Evolutionary conservation across 2,329 filamentous ascomycete species (phyloP).

Genomic region (Fusarium sp.): DNA sequence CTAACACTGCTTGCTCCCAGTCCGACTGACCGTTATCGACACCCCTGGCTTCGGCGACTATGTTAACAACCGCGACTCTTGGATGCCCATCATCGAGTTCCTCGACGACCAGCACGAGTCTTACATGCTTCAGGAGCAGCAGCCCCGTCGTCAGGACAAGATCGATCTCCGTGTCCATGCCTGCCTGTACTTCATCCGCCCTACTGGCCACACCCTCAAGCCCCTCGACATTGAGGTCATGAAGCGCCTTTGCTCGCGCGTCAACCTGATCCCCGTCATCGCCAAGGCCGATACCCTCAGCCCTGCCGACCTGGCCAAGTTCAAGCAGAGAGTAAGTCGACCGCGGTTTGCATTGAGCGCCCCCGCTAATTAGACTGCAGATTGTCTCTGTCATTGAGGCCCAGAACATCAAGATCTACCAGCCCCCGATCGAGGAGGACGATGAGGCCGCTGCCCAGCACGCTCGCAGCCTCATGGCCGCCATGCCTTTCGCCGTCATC

Average conservation of each 20-base stretch:
- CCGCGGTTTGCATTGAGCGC: not conserved
- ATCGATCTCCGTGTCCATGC: slow-evolving; percentile 99
- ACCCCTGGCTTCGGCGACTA: slow-evolving; percentile 99
- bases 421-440: slow-evolving; percentile 96
- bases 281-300: slow-evolving; percentile 99
- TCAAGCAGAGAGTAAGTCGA: slow-evolving; percentile 87
- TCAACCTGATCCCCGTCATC: slow-evolving; percentile 98
- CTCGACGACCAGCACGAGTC: slow-evolving; percentile 99
- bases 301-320: slow-evolving; percentile 88
- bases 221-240: slow-evolving; percentile 99
- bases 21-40: slow-evolving; percentile 98
- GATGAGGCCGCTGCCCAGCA: slow-evolving; percentile 96
- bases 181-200: slow-evolving; percentile 98
- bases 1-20: slow-evolving; percentile 58
- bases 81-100: slow-evolving; percentile 99
- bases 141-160: slow-evolving; percentile 97
- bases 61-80: slow-evolving; percentile 99
- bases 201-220: slow-evolving; percentile 98
- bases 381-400: slow-evolving; percentile 96
- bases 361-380: slow-evolving; percentile 57
- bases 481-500: slow-evolving; percentile 99
- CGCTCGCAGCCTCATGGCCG: slow-evolving; percentile 91
- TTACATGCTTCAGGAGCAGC: slow-evolving; percentile 99
- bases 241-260: slow-evolving; percentile 97
- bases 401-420: slow-evolving; percentile 99